phyloP scores from a whole-genome alignment of 805 yeast genomes.

The Phaffomyces opuntiae region DNA sequence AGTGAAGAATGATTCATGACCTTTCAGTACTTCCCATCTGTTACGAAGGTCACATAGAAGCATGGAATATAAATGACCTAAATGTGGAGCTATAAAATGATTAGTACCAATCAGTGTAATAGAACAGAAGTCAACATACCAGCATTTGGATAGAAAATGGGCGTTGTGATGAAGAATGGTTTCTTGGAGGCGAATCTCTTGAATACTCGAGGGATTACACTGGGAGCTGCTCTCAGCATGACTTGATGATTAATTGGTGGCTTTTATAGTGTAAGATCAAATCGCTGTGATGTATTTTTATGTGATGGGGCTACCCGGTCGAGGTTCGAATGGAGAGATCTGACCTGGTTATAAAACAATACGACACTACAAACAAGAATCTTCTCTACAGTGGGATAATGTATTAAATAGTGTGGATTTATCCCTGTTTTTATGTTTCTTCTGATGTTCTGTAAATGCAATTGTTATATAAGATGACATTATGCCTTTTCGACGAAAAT shows the following conservation, averaged over 20 bases:
- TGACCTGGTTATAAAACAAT: no score
- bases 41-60: constrained; percentile 70
- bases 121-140: constrained; percentile 18
- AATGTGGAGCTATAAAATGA: constrained; percentile 53
- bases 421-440: not conserved
- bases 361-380: no score
- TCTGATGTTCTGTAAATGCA: not conserved
- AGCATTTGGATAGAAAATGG: constrained; percentile 95
- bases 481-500: constrained; percentile 49
- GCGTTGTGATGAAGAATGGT: constrained; percentile 63
- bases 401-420: no score
- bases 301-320: no score
- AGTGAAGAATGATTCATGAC: constrained; percentile 45
- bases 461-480: no score
- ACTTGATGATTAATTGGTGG: not conserved
- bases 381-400: no score
- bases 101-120: not conserved
- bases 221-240: not conserved
- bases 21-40: constrained; percentile 57
- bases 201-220: not conserved
- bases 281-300: no score
- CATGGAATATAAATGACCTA: constrained; percentile 91
- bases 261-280: no score
- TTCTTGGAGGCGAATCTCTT: constrained; percentile 5
- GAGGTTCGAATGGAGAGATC: no score